Conservation (phyloP, 2,329 filamentous ascomycete genomes). For the Cylindrodendrum hubeiense region DNA sequence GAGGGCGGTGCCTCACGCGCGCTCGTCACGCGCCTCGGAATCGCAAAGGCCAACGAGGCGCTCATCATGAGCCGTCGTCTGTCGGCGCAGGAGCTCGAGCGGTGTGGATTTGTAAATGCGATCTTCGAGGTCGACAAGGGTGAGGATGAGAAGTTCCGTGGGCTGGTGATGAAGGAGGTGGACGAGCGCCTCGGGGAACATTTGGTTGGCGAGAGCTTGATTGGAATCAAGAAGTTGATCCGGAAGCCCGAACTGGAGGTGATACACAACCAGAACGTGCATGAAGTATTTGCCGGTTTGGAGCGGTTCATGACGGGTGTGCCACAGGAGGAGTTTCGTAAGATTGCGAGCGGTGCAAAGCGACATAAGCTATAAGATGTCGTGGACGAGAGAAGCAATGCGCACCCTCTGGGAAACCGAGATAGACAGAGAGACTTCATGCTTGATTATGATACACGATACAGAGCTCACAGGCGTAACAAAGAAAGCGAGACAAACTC, state of each 20-base stretch:
- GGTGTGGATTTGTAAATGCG: slow-evolving; percentile 87
- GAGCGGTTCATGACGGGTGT: slow-evolving; percentile 83
- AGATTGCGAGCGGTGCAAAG: slow-evolving; percentile 89
- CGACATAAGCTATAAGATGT: slow-evolving; percentile 84
- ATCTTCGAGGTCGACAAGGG: slow-evolving; percentile 73
- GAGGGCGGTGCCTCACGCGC: slow-evolving; percentile 86
- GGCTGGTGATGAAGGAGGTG: slow-evolving; percentile 81
- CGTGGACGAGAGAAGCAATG: neutral
- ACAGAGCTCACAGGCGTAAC: neutral
- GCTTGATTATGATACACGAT: neutral
- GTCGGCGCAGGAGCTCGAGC: slow-evolving; percentile 77
- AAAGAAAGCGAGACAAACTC: neutral
- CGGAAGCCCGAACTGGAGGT: slow-evolving; percentile 77
- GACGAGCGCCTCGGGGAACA: slow-evolving; percentile 84
- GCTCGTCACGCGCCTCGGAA: slow-evolving; percentile 84
- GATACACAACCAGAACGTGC: slow-evolving; percentile 81
- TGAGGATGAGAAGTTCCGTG: slow-evolving; percentile 77
- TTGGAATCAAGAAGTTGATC: slow-evolving; percentile 88
- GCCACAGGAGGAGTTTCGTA: slow-evolving; percentile 90
- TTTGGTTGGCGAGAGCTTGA: slow-evolving; percentile 81
- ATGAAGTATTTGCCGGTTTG: slow-evolving; percentile 88
- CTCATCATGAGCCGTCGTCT: slow-evolving; percentile 91
- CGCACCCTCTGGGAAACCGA: neutral
- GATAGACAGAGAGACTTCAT: neutral
- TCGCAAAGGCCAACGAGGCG: slow-evolving; percentile 89